Percentiles rank a stretch among this genome's conserved stretches.
Evolutionary conservation across 352 stramenopile species (phyloP).

Genomic region (Phytopythium vexans): DNA sequence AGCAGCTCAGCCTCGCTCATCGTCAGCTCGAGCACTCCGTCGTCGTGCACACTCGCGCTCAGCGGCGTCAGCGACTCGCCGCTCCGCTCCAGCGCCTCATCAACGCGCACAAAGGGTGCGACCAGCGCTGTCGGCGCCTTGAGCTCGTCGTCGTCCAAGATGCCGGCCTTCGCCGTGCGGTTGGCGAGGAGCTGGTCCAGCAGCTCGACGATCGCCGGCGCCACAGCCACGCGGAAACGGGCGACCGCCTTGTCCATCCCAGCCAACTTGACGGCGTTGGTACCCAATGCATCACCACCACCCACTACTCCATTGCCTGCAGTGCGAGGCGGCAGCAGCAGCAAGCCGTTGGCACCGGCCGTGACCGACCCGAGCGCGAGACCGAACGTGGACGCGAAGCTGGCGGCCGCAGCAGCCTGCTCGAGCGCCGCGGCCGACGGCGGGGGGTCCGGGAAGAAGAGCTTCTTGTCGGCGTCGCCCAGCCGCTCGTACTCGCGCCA

Average conservation of each 20-base stretch:
- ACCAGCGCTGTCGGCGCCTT: not conserved
- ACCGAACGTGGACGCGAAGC: slow-evolving; percentile 1
- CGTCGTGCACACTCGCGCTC: no score
- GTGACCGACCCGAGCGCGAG: not conserved
- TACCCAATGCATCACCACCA: no score
- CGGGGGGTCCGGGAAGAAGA: slow-evolving; percentile 36
- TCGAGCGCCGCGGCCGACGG: slow-evolving; percentile 21
- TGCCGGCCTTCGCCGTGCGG: not conserved
- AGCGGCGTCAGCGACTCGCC: no score
- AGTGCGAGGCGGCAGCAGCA: slow-evolving; percentile 4
- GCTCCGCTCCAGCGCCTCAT: no score
- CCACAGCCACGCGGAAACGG: not conserved
- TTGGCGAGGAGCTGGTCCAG: slow-evolving; percentile 39
- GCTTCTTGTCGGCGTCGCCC: slow-evolving; percentile 38
- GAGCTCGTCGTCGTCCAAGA: not conserved
- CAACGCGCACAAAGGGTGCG: not conserved
- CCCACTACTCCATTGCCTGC: not conserved
- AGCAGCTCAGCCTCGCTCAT: no score
- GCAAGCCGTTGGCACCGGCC: not conserved
- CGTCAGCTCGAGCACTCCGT: no score
- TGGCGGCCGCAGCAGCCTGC: not conserved
- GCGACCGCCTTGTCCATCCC: not conserved
- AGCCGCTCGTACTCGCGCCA: slow-evolving; percentile 54
- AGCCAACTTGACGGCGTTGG: not conserved
- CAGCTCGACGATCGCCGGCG: slow-evolving; percentile 25